Percentiles rank a stretch among this genome's conserved stretches.
These are phyloP conservation scores for Ilyonectria mors-panacis DNA, from an alignment of 2,329 filamentous ascomycete genomes.

Conservation along the genomic window DNA sequence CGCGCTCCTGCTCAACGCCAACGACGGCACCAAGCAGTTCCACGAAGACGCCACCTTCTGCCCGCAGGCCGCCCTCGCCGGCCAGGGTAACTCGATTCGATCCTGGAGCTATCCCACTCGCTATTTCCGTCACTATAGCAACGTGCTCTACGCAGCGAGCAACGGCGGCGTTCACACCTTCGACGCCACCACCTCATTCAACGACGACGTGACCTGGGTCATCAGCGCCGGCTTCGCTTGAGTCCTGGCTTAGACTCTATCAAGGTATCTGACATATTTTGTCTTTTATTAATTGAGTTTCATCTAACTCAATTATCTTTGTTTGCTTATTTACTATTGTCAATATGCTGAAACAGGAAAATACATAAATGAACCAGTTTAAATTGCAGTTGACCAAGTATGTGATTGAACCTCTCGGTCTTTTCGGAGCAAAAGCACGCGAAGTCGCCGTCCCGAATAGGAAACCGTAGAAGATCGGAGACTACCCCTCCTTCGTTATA, in stretches of 20 bases:
- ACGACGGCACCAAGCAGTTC: slow-evolving; percentile 71
- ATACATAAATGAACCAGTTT: too few species aligned
- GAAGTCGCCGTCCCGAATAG: not conserved
- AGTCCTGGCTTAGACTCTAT: not conserved
- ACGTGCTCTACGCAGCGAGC: slow-evolving; percentile 60
- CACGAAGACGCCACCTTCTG: slow-evolving; percentile 76
- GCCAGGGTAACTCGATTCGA: slow-evolving; percentile 66
- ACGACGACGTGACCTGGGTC: slow-evolving; percentile 57
- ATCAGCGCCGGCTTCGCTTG: slow-evolving; percentile 25
- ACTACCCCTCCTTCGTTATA: too few species aligned
- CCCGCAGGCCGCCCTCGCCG: slow-evolving; percentile 65
- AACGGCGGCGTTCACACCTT: slow-evolving; percentile 71
- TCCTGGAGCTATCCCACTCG: slow-evolving; percentile 74
- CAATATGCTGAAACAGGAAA: not conserved
- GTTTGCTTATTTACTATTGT: not conserved
- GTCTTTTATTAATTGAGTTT: too few species aligned
- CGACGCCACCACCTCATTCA: slow-evolving; percentile 64
- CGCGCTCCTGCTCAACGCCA: slow-evolving; percentile 62
- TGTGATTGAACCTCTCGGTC: not conserved
- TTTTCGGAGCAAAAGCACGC: not conserved
- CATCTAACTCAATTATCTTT: not conserved
- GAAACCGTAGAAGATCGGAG: not conserved
- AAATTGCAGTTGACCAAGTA: not conserved
- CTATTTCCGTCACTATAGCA: slow-evolving; percentile 67
- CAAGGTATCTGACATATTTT: not conserved